Base-by-base conservation (phyloP, 2,329 filamentous ascomycete genomes). In the Tympanopsis confertula region DNA sequence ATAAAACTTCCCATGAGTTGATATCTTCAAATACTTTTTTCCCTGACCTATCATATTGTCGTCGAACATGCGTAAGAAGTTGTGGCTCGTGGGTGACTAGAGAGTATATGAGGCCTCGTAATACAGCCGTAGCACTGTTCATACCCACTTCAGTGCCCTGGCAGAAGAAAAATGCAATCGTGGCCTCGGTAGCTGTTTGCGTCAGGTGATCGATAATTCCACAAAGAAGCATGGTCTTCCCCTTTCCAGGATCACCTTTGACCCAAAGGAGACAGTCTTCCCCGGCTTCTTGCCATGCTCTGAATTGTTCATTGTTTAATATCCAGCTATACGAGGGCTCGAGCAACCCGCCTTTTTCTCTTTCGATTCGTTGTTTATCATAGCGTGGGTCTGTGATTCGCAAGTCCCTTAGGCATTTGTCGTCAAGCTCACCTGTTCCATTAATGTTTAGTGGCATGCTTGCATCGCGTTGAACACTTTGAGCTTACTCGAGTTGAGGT, bases 231-330 rank as follows among this genome's bases (percentile, higher is more conserved):
- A 41, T 68, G 15, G 65, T 69, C 47, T 68, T 69, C n/a, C 65
- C 65, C 13, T 63, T 68, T 2, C 65, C 65, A 14, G 65, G 54
- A 20, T 56, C 54, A 13, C 65, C 65, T 63, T 41, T 33, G 17
- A 41, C 36, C 39, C 39, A 40, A 10, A 13, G 15, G 7, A 33
- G 30, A 7, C 15, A 7, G 15, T 13, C 7, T 17, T 7, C 15
- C 12, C 17, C 15, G 12, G 7, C 30, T 7, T 33, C 12, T 33
- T 7, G 10, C 30, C 30, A 33, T 7, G 10, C 30, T 13, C 10
- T 33, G 17, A 33, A 33, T 7, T 17, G 7, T 7, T 10, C 10
- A 17, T 18, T 10, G 12, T 17, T 18, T 7, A 33, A 15, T 12
- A 33, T 33, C 30, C 30, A 33, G 7, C 7, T 15, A 33, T 7